phyloP scores from a whole-genome alignment of 176 grass and related monocot species.

The Phoenix dactylifera region DNA sequence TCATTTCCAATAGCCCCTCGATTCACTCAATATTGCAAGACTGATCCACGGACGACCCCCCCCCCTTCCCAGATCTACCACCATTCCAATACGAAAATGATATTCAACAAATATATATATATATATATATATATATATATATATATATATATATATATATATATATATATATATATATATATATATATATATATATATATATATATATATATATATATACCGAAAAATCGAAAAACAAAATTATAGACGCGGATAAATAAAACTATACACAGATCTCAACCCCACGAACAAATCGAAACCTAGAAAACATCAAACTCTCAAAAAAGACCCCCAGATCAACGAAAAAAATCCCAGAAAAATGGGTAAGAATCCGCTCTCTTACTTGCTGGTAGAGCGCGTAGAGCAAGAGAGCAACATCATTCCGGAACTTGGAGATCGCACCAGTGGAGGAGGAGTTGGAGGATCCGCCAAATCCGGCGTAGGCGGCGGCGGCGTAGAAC shows the following conservation, averaged over 20 bases:
- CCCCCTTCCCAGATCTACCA: background rate
- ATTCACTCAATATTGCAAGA: background rate
- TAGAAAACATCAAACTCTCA: background rate
- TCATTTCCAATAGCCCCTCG: background rate
- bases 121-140: background rate
- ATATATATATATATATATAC: background rate
- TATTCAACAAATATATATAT: background rate
- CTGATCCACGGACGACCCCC: background rate
- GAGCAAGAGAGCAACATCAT: conserved; percentile 80
- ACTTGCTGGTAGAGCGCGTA: conserved; percentile 96
- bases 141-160: background rate
- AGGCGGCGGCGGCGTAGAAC: conserved; percentile 87
- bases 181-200: background rate
- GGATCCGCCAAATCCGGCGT: conserved; percentile 52
- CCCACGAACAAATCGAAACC: background rate
- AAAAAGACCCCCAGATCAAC: background rate
- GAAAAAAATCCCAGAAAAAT: background rate
- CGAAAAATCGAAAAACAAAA: conserved; percentile 1
- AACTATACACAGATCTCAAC: conserved; percentile 1
- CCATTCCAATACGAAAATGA: conserved; percentile 6
- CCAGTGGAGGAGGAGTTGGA: conserved; percentile 15
- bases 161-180: background rate
- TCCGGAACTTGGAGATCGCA: conserved; percentile 68
- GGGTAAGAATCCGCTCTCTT: background rate
- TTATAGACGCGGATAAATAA: background rate